Percentiles rank a stretch among this genome's conserved stretches.
Conservation (phyloP, 257 asterid species). For the Gardenia jasminoides region DNA sequence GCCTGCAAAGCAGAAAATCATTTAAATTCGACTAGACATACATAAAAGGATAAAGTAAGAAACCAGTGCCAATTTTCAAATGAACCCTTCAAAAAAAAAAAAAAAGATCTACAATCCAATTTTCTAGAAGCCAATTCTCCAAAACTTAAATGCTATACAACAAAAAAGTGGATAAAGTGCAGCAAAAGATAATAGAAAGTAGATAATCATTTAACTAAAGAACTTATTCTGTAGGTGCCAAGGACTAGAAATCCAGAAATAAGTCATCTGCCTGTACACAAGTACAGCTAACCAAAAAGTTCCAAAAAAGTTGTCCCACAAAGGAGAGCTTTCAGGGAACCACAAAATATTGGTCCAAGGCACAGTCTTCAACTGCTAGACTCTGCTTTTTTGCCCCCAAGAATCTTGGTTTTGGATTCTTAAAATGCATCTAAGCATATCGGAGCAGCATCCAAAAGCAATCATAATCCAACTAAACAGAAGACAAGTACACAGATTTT, state of each 20-base stretch:
- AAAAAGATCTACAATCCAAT: background rate
- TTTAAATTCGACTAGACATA: slow-evolving; percentile 15
- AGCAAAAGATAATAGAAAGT: background rate
- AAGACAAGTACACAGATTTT: background rate
- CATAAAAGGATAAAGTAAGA: slow-evolving; percentile 15
- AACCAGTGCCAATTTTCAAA: slow-evolving; percentile 14
- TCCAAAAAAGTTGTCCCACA: background rate
- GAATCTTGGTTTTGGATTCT: background rate
- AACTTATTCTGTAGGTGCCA: background rate
- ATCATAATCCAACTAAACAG: no score
- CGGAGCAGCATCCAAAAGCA: background rate
- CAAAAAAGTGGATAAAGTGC: background rate
- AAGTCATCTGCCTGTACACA: background rate
- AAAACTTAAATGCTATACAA: background rate
- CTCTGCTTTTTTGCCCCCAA: background rate
- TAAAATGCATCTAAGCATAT: background rate
- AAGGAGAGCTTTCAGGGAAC: background rate
- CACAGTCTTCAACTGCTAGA: background rate
- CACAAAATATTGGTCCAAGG: background rate
- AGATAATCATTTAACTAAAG: background rate
- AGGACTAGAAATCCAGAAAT: background rate
- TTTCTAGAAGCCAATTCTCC: background rate
- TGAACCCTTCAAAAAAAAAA: background rate
- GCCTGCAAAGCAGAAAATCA: slow-evolving; percentile 52
- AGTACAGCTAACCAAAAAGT: background rate